Evolutionary conservation across 768 basidiomycete genomes (phyloP), one percentile per base, ranked within the genome.

Genomic region (Holtermanniella nyarrowii): DNA sequence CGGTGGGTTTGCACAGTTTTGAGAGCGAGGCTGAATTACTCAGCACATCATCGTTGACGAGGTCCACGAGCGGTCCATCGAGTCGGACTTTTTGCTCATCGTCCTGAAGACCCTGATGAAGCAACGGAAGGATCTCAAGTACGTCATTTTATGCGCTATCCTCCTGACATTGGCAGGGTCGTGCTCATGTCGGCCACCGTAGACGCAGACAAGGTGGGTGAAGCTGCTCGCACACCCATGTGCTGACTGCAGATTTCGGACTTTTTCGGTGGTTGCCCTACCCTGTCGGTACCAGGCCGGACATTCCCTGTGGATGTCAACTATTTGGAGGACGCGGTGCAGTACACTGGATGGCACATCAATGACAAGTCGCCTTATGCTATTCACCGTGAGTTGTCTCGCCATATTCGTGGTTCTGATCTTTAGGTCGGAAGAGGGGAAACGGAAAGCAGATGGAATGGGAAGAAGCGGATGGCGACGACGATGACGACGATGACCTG

Each of bases 101-200:
- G 88, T 96, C 4, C 77, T 99, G 48, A 89, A 88, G 71, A 82
- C 85, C 14, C 74, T 97, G 26, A 71, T 95, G 47, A 72, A 77
- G 49, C 80, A 83, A 56, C 78, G 87, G 22, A 78, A 82, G 45
- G 82, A 93, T 60, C 75, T 99, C n/a, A 91, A 86, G 89, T 85
- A 57, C 53, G 76, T 67, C 40, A 41, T 26, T 39, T 25, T 60
- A 20, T 48, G 25, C 13, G 1, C 25, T 50, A n/a, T n/a, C n/a
- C n/a, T n/a, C n/a, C 16, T 44, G 16, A 53, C 46, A 14, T 1
- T 4, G 16, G 24, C 51, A 90, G 88, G 72, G 81, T 99, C 39
- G 80, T 96, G 14, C 77, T 97, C 44, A 99, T 99, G 93, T 93
- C 89, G 26, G 93, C 95, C 0, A 99, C 95, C 0, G 76, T 95